These are phyloP conservation scores for Leishmania tarentolae DNA, from an alignment of 208 protist species.

Conservation along the genomic window DNA sequence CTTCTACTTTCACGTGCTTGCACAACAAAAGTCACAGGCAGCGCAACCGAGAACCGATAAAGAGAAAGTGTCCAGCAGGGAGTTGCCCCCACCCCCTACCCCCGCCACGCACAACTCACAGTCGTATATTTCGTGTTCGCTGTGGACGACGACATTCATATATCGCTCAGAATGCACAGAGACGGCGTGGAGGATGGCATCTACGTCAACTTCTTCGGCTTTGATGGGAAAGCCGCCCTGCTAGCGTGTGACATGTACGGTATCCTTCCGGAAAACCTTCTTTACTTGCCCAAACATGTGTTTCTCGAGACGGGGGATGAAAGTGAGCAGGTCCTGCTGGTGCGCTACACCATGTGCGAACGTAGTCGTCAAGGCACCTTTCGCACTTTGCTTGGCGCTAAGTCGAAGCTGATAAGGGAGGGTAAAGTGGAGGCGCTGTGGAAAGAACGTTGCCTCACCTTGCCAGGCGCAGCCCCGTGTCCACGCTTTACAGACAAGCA, in stretches of 20 bases:
- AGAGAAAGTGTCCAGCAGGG: not conserved
- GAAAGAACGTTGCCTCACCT: conserved; percentile 2
- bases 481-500: conserved; percentile 8
- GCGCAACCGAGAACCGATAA: not conserved
- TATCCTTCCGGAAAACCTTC: conserved; percentile 5
- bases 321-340: conserved; percentile 11
- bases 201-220: conserved; percentile 14
- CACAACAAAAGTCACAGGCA: not conserved
- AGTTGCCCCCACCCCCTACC: not conserved
- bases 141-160: not conserved
- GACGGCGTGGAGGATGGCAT: conserved; percentile 11
- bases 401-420: conserved; percentile 9
- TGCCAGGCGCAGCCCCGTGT: not conserved
- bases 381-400: conserved; percentile 19
- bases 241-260: conserved; percentile 20
- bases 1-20: not conserved
- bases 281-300: conserved; percentile 8
- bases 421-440: conserved; percentile 13
- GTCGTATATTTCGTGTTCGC: not conserved
- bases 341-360: conserved; percentile 23
- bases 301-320: conserved; percentile 1
- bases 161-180: not conserved
- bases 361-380: conserved; percentile 18
- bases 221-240: conserved; percentile 17
- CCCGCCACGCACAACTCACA: not conserved